phyloP scores from a whole-genome alignment of 129 eudicot genomes.

The Sambucus nigra region DNA sequence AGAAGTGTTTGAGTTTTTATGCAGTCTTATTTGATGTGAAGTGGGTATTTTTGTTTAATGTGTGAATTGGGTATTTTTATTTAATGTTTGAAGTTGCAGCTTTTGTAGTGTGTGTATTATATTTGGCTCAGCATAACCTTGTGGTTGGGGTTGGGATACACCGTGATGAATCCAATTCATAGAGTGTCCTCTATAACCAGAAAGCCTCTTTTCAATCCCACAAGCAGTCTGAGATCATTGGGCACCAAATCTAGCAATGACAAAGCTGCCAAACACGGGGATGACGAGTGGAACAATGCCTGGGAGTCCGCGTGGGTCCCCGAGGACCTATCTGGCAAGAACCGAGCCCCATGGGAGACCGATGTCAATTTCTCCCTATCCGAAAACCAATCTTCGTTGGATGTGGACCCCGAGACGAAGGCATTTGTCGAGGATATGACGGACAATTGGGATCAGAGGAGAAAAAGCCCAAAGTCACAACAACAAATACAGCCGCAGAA shows the following conservation, averaged over 20 bases:
- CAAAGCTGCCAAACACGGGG: background rate
- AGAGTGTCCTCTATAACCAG: conserved; percentile 15
- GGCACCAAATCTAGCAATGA: conserved; percentile 30
- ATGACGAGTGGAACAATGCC: conserved; percentile 76
- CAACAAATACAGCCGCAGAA: conserved; percentile 15
- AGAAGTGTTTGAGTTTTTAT: too few species aligned
- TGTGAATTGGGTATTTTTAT: too few species aligned
- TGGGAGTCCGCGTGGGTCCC: conserved; percentile 99
- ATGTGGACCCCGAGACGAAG: conserved; percentile 65
- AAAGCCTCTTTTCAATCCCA: conserved; percentile 12
- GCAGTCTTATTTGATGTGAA: too few species aligned
- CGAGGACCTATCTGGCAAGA: conserved; percentile 49
- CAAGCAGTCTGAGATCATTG: conserved; percentile 16
- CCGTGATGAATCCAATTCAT: conserved; percentile 12
- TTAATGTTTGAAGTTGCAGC: too few species aligned
- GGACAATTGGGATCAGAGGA: conserved; percentile 87
- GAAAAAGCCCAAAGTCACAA: conserved; percentile 21
- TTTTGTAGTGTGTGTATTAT: too few species aligned
- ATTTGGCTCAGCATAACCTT: too few species aligned
- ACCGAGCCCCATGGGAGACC: conserved; percentile 74
- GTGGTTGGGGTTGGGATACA: too few species aligned
- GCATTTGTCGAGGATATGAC: conserved; percentile 89
- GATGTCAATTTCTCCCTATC: conserved; percentile 71
- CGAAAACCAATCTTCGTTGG: conserved; percentile 11
- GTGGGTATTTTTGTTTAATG: too few species aligned